Evolutionary conservation across 2,329 filamentous ascomycete genomes (phyloP), one percentile per base, ranked within the genome.

Genomic region (Fusarium austroafricanum): DNA sequence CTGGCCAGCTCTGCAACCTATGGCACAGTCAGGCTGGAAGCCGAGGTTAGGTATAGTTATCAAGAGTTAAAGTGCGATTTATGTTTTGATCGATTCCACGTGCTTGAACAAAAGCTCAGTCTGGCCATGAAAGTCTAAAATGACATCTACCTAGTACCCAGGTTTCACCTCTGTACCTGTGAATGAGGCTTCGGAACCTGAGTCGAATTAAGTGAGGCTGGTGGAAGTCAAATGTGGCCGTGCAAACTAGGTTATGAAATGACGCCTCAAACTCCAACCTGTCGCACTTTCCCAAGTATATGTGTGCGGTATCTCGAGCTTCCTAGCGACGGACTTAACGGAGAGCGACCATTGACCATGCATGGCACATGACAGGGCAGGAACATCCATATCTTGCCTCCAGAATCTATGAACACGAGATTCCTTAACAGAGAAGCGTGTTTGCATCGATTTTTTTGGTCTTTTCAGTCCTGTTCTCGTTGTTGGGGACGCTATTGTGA

Each of bases 361-460:
- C 31, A 68, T 61, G 65, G 51, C 59, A 49, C 46, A 64, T 45
- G 56, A 38, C 54, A 46, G 45, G 39, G 12, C 59, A 59, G 35
- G 59, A 49, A 33, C 10, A 40, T 42, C 39, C 23, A 23, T 43
- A 21, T 46, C 43, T 35, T 14, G 20, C 45, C 33, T 51, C 31
- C 18, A 33, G 59, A 42, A 58, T 58, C 52, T 29, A 69, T 69
- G 66, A 60, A 59, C 46, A 53, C 46, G 33, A 47, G 45, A 38
- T 35, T 50, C 38, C 33, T 64, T 12, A 58, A 23, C 18, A 67
- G 53, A 26, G 58, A 35, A 18, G 15, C 20, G 33, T 44, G 49
- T 35, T 26, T 46, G 10, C 28, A 21, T 55, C 53, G 31, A 29
- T 37, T 50, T 18, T 21, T 26, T 33, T 47, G 57, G 35, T 29